Conservation (phyloP, 139 green algal genomes). For the Marvania coccoides region DNA sequence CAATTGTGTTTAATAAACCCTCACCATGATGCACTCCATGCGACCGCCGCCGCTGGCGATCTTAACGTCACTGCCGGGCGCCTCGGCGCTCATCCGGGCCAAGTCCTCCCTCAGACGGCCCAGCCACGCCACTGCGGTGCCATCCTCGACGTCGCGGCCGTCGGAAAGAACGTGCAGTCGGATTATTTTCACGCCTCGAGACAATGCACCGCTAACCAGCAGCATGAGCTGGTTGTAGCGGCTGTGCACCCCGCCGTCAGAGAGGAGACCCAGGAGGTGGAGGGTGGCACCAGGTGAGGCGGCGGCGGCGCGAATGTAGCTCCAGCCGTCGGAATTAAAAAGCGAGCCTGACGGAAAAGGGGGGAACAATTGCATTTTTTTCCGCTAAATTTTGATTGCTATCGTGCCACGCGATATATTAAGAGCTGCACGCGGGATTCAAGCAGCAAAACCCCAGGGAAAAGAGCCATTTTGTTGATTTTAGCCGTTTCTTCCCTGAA, state of each 20-base stretch:
- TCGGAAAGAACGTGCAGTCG: constrained; percentile 59
- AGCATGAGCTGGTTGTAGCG: constrained; percentile 58
- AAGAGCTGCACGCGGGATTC: too few species aligned
- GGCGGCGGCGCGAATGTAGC: constrained; percentile 67
- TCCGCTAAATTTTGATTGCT: too few species aligned
- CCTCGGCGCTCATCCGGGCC: constrained; percentile 16
- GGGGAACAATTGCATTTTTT: too few species aligned
- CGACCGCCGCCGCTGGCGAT: constrained; percentile 87
- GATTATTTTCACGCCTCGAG: constrained; percentile 45
- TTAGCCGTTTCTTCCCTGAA: too few species aligned
- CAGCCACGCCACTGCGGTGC: constrained; percentile 42
- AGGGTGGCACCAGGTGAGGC: constrained; percentile 60
- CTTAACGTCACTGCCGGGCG: constrained; percentile 50
- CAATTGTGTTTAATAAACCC: too few species aligned
- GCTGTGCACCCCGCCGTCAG: constrained; percentile 88
- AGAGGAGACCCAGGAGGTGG: constrained; percentile 90
- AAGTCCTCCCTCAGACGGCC: constrained; percentile 42
- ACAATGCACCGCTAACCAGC: constrained; percentile 39
- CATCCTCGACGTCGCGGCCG: constrained; percentile 53
- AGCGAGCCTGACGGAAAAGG: too few species aligned
- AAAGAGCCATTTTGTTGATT: too few species aligned
- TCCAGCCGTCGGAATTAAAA: constrained; percentile 74
- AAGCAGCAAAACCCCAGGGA: too few species aligned
- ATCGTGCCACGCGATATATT: too few species aligned
- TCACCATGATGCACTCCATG: constrained; percentile 93